phyloP scores from a whole-genome alignment of 768 basidiomycete species.

The Pisolithus marmoratus region DNA sequence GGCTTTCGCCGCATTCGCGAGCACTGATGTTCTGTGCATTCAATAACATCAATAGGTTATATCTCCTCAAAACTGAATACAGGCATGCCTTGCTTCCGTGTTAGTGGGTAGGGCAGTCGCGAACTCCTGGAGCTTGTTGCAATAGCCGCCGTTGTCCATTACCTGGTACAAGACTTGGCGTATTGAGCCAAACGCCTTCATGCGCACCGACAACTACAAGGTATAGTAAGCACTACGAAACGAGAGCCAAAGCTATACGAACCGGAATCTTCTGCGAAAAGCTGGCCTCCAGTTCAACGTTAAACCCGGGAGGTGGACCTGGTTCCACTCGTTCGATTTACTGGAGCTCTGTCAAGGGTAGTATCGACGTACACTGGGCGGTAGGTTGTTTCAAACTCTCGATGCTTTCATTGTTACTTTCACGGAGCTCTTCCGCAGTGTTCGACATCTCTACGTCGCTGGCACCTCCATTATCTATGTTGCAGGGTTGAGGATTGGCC shows the following conservation, averaged over 20 bases:
- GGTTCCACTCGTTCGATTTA: neutral
- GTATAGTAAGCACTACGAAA: neutral
- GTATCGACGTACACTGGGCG: neutral
- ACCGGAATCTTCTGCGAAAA: conserved; percentile 42
- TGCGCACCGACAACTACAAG: conserved; percentile 31
- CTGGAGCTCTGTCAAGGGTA: neutral
- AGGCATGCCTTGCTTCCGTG: conserved; percentile 19
- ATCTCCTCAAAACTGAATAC: neutral
- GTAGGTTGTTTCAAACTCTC: neutral
- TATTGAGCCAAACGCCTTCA: conserved; percentile 33
- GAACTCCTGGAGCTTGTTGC: conserved; percentile 23
- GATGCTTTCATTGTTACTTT: neutral
- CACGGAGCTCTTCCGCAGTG: neutral
- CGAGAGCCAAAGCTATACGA: neutral
- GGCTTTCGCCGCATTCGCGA: too few species aligned
- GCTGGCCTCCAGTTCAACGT: conserved; percentile 33
- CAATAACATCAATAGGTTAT: neutral
- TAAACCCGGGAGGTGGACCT: conserved; percentile 20
- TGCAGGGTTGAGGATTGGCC: neutral
- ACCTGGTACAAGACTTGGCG: conserved; percentile 32
- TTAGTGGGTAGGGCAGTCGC: conserved; percentile 10
- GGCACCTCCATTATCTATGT: neutral
- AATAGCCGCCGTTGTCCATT: conserved; percentile 9
- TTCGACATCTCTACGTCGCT: too few species aligned
- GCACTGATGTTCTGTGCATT: too few species aligned